Base-by-base conservation (phyloP, 768 basidiomycete species). In the Favolaschia claudopus region DNA sequence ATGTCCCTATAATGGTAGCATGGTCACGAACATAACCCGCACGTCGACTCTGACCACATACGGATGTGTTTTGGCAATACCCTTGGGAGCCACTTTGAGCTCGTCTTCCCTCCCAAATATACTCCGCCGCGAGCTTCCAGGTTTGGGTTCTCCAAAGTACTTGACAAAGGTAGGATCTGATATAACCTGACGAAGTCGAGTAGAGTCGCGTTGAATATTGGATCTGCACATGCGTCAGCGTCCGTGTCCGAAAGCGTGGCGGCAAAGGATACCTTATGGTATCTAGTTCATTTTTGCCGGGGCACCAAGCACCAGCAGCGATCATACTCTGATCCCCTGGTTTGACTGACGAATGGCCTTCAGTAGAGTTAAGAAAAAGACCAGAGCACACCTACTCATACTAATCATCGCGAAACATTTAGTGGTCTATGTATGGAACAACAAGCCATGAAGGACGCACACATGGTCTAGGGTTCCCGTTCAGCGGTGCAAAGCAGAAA, bases 41-140 rank as follows among this genome's bases (percentile, higher is more conserved):
- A 42, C n/a, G n/a, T n/a, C n/a, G n/a, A n/a, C n/a, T n/a, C n/a
- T n/a, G n/a, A 48, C 36, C 36, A 36, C 64, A 24, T 10, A 92
- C 91, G 80, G 79, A 70, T 98, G 95, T 28, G 82, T 82, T 74
- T 95, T 99, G 48, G 85, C 84, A 9, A 96, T 76, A 0, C 95
- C 96, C 69, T 97, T 98, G 1, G 96, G 96, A 6, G 95, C 93
- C 0, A 86, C 87, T 76, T 97, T 98, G 28, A 97, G 77, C 69
- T 94, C 89, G 65, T 94, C 95, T 2, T 96, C 93, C 54, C 74
- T 70, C 0, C 96, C 96, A 72, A 96, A 99, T 2, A 99, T 85
- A 67, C 82, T 96, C 68, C 83, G 82, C 47, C 88, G 76, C 53
- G 77, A 74, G 17, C n/a, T n/a, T n/a, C 91, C 89, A 1, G 86